Evolutionary conservation across 805 yeast species (phyloP), one percentile per base, ranked within the genome.

Genomic region (Saturnispora silvae): DNA sequence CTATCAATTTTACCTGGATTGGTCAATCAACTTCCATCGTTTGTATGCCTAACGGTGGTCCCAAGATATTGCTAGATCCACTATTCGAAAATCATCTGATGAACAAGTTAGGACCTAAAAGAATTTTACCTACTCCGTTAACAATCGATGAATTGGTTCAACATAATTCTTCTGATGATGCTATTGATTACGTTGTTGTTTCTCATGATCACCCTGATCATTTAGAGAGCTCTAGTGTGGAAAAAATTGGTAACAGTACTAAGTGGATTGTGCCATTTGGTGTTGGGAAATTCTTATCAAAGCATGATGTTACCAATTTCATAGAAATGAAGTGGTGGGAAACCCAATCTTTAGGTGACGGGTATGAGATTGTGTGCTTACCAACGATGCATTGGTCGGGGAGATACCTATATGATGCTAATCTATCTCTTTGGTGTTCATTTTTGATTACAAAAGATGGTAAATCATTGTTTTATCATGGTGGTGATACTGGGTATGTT

Each of bases 341-440:
- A 37, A 59, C 68, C 20, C 65, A 67, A 40, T 45, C 8, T 46
- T 51, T 15, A 27, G 11, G 53, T 4, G 76, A 76, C 41, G 64
- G 63, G 5, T 86, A 80, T 63, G 86, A 83, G 46, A 64, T 89
- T 14, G 87, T 83, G 1, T 83, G 96, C 56, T 71, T 92, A 0
- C 97, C 97, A 0, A 85, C 96, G 0, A 80, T 81, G 94, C 97
- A 89, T 58, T 89, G 97, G 97, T 81, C 94, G 1, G 97, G 97
- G 0, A 61, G 96, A 26, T 70, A 71, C 24, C 57, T 87, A n/a
- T 52, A 76, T 15, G 97, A 89, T 54, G 71, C 94, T 2, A 89
- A 89, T 56, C 61, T 63, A 18, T 72, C 94, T 0, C 61, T 89
- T 36, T 89, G 97, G 97, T 83, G 95, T 49, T 84, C 96, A 0